phyloP scores from a whole-genome alignment of 2,329 filamentous ascomycete species.

The Trichothecium sympodiale region DNA sequence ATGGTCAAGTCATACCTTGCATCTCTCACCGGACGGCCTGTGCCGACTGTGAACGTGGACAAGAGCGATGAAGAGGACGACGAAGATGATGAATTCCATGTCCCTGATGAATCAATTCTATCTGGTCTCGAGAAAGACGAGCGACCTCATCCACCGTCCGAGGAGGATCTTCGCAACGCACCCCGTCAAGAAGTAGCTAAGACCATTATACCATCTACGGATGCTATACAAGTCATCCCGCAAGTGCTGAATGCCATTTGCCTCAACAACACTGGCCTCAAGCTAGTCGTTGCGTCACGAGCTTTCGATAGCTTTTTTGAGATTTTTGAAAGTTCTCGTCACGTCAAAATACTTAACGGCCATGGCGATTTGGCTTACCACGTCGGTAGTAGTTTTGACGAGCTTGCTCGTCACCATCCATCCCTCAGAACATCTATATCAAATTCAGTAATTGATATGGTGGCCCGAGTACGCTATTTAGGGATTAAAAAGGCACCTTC shows the following conservation, averaged over 20 bases:
- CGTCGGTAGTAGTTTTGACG: conserved; percentile 81
- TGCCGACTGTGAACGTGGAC: conserved; percentile 20
- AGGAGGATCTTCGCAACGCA: conserved; percentile 34
- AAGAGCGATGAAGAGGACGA: conserved; percentile 15
- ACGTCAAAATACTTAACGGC: conserved; percentile 72
- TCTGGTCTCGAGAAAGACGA: conserved; percentile 23
- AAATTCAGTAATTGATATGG: conserved; percentile 79
- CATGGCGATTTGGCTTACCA: conserved; percentile 60
- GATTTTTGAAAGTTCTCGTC: conserved; percentile 87
- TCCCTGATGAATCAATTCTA: conserved; percentile 20
- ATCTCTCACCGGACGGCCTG: conserved; percentile 53
- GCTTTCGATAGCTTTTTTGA: conserved; percentile 84
- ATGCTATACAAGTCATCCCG: conserved; percentile 80
- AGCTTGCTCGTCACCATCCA: conserved; percentile 89
- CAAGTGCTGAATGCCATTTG: conserved; percentile 89
- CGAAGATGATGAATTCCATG: conserved; percentile 24
- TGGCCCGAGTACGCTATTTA: conserved; percentile 66
- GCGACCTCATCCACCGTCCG: conserved; percentile 41
- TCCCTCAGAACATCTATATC: conserved; percentile 69
- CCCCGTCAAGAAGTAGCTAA: conserved; percentile 40
- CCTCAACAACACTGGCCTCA: conserved; percentile 77
- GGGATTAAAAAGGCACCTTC: conserved; percentile 61
- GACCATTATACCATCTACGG: conserved; percentile 76
- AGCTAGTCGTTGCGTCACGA: conserved; percentile 71
- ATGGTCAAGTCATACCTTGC: conserved; percentile 79